phyloP scores from a whole-genome alignment of 108 stramenopile species.

The Nitzschia palea region DNA sequence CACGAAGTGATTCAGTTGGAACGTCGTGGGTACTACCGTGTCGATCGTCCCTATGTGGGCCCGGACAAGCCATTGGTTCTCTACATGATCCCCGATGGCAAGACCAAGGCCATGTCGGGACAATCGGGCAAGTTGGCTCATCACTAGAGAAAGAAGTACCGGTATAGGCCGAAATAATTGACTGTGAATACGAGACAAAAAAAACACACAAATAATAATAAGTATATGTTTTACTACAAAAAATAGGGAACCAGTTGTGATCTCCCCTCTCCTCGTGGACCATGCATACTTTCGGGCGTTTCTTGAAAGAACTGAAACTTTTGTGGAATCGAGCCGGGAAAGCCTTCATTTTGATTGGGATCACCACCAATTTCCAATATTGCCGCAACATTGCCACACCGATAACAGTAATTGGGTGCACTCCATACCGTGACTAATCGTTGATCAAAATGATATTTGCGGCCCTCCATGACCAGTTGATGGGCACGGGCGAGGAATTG shows the following conservation, averaged over 20 bases:
- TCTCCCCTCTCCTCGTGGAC: constrained; percentile 85
- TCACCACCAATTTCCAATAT: constrained; percentile 76
- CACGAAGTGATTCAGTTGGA: constrained; percentile 97
- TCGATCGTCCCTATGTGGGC: constrained; percentile 79
- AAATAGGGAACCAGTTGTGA: constrained; percentile 89
- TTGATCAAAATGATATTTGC: constrained; percentile 84
- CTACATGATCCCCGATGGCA: constrained; percentile 98
- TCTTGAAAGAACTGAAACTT: constrained; percentile 85
- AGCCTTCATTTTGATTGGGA: constrained; percentile 37
- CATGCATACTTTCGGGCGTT: constrained; percentile 76
- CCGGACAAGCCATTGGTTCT: constrained; percentile 86
- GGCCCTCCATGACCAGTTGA: constrained; percentile 97
- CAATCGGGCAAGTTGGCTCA: constrained; percentile 86
- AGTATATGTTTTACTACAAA: too few species aligned
- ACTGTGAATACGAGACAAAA: too few species aligned
- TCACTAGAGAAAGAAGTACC: too few species aligned
- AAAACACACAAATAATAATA: too few species aligned
- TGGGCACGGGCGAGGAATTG: constrained; percentile 94
- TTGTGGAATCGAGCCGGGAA: constrained; percentile 60
- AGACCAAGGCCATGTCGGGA: constrained; percentile 95
- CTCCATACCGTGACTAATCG: constrained; percentile 92
- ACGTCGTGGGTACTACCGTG: constrained; percentile 96
- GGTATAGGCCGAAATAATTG: too few species aligned
- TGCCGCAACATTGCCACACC: constrained; percentile 98
- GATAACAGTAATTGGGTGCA: constrained; percentile 97